A percentile compares a stretch with the other conserved stretches of the same genome.
Evolutionary conservation across 148 eudicot species (phyloP).

Genomic region (Fagopyrum tataricum): DNA sequence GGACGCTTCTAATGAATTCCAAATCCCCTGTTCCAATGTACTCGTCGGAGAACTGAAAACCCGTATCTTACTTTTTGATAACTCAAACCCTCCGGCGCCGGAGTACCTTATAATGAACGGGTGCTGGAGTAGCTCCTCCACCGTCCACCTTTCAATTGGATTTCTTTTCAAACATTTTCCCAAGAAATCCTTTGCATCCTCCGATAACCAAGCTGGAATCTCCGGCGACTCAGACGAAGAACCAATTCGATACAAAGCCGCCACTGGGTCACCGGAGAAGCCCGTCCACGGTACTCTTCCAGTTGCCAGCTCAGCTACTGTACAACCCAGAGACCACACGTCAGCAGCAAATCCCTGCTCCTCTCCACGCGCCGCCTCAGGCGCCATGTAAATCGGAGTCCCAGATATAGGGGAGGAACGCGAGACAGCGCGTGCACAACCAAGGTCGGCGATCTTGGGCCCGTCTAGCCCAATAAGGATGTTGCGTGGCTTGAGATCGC

Average conservation of each 20-base stretch:
- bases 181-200: slow-evolving; percentile 35
- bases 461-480: slow-evolving; percentile 27
- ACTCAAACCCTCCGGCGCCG: neutral
- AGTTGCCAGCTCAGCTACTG: slow-evolving; percentile 53
- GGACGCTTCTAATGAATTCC: neutral
- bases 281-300: slow-evolving; percentile 42
- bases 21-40: slow-evolving; percentile 8
- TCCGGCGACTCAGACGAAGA: slow-evolving; percentile 37
- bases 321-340: slow-evolving; percentile 50
- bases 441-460: slow-evolving; percentile 50
- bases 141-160: slow-evolving; percentile 36
- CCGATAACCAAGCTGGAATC: slow-evolving; percentile 32
- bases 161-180: slow-evolving; percentile 37
- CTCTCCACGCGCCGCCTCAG: slow-evolving; percentile 49
- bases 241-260: slow-evolving; percentile 37
- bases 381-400: slow-evolving; percentile 51
- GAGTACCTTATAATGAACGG: slow-evolving; percentile 21
- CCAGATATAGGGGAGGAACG: slow-evolving; percentile 17
- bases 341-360: slow-evolving; percentile 41
- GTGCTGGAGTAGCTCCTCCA: slow-evolving; percentile 35
- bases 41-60: slow-evolving; percentile 5
- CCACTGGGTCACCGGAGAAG: slow-evolving; percentile 21
- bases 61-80: neutral
- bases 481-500: slow-evolving; percentile 47
- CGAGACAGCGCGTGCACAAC: slow-evolving; percentile 29